Conservation (phyloP, 257 asterid species). For the Primulina huaijiensis region DNA sequence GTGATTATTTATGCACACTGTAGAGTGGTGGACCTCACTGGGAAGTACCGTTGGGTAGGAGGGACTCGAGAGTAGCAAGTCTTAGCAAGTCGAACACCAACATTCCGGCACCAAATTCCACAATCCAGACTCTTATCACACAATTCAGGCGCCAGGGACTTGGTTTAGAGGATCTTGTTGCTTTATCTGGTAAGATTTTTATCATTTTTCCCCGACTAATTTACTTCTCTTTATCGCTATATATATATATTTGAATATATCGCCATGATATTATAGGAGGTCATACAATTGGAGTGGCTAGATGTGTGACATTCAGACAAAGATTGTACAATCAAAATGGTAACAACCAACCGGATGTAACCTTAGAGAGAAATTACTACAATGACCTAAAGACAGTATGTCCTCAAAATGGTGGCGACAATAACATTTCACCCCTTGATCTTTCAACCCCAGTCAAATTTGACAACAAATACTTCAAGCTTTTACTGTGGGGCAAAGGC, state of each 20-base stretch:
- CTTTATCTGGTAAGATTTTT: slow-evolving; percentile 57
- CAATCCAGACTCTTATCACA: slow-evolving; percentile 51
- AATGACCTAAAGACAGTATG: slow-evolving; percentile 45
- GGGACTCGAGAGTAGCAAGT: slow-evolving; percentile 65
- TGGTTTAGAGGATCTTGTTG: slow-evolving; percentile 59
- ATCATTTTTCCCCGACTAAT: too few species aligned
- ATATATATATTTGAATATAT: background rate
- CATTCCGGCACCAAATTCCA: slow-evolving; percentile 76
- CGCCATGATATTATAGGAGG: slow-evolving; percentile 41
- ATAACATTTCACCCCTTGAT: slow-evolving; percentile 64
- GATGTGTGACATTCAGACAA: slow-evolving; percentile 68
- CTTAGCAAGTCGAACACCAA: slow-evolving; percentile 43
- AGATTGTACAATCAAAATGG: slow-evolving; percentile 73
- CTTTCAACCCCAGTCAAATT: slow-evolving; percentile 61
- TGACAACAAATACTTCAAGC: slow-evolving; percentile 72
- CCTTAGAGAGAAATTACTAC: slow-evolving; percentile 54
- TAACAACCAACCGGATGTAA: slow-evolving; percentile 50
- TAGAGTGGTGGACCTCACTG: slow-evolving; percentile 90
- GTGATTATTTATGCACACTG: slow-evolving; percentile 14
- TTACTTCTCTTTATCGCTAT: background rate
- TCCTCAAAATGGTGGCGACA: slow-evolving; percentile 72
- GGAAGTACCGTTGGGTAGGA: slow-evolving; percentile 81
- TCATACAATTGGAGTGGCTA: slow-evolving; percentile 73
- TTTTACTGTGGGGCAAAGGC: slow-evolving; percentile 54
- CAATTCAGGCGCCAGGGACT: slow-evolving; percentile 64